Base-by-base conservation (phyloP, 768 basidiomycete genomes). In the Phylloporus sp. region DNA sequence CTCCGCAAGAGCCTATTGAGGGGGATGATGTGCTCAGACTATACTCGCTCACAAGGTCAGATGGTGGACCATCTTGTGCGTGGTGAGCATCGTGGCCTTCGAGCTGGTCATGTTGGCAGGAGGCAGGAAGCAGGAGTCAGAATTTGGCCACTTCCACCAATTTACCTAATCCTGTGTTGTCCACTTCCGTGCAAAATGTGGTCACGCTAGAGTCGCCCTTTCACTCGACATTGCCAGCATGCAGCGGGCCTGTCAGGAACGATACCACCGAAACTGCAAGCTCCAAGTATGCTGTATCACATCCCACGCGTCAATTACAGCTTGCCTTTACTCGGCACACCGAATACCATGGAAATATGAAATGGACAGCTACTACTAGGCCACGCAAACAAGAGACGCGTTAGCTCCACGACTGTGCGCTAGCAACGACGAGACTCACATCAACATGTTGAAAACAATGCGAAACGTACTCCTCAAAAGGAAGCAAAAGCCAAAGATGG, bases 21-120 rank as follows among this genome's bases (percentile, higher is more conserved):
- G 77, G 77, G 79, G 81, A 72, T 80, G 53, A 63, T 53, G 63
- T 80, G 81, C 78, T 86, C 85, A 85, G 84, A 86, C 85, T 82
- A 86, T 86, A 79, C 84, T 84, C 83, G 84, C 82, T 86, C 81
- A 82, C 76, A 68, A 84, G 56, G 50, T 53, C 54, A 62, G 63
- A 70, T 29, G 27, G 47, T 8, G 23, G 24, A 34, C 23, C 60
- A 58, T 73, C 74, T 71, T 74, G 82, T 80, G 58, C 61, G 81
- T 65, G 58, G 26, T 42, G 31, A 49, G 24, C 31, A 49, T 42
- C 46, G 81, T 80, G 76, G 80, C 79, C 74, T 85, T 84, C 60
- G 70, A 64, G 58, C 74, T 74, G 70, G 55, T 59, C 45, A 18
- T 13, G n/a, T 22, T 36, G 35, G 6, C n/a, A 36, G 13, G 36